Evolutionary conservation across 1,284 basidiomycete species (phyloP), one percentile per base, ranked within the genome.

Genomic region (Austroboletus niveus): DNA sequence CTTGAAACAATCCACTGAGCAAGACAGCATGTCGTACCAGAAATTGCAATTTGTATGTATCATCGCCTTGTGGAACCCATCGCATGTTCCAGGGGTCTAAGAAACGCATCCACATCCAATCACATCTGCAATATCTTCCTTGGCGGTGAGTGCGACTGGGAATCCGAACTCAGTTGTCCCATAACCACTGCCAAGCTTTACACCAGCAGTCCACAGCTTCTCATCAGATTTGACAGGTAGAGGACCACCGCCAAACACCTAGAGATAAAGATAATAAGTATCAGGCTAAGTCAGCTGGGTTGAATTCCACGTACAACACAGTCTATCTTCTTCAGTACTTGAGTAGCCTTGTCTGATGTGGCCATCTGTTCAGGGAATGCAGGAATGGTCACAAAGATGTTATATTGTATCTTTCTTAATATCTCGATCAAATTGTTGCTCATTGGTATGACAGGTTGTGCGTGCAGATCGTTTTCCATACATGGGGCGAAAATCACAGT

Each of bases 81-180:
- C 65, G 56, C 1, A 62, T n/a, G 1, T 59, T 58, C 8, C 53
- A 32, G 1, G 51, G 41, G 0, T 60, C 48, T 2, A 52, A 14
- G 29, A 72, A 57, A 14, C 47, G 47, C 46, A 66, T 45, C 66
- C 67, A 73, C 32, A 55, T 45, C 72, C 73, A 74, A 24, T 66
- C 62, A 12, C 60, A n/a, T 60, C 57, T 0, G 47, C 49, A 14
- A 56, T 48, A 10, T 64, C 54, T 20, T 53, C 9, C n/a, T 47
- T 49, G 14, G 22, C 15, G 7, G 42, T 10, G 0, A 12, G 8
- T 6, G 14, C 38, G 3, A 55, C 36, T 5, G 57, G 57, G 17
- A 36, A 15, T 5, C 64, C 68, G 7, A 65, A 68, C 38, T 66
- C 67, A 2, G 67, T 67, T 14, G 54, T 64, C 3, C 67, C 64